Base-by-base conservation (phyloP, 176 grass and related monocot genomes). In the Hordeum marinum region DNA sequence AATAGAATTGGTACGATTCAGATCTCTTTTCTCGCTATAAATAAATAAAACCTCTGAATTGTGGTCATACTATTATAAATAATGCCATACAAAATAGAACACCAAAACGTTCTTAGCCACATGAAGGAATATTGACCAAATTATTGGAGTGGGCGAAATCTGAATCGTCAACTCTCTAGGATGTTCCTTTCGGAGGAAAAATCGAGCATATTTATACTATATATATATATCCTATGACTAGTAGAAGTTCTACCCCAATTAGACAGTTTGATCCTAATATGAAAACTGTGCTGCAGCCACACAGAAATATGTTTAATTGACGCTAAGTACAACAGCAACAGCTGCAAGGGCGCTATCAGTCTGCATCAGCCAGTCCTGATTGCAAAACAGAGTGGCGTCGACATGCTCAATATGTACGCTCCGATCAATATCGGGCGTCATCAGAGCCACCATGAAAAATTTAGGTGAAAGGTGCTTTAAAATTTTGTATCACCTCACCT, bases 401-500 rank as follows among this genome's bases (percentile, higher is more conserved):
- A 32, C 31, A 61, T 55, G 26, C 2, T 9, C 11, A 24, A 24
- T 59, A 60, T 24, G 18, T 1, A 75, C 42, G 39, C 35, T 66
- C 41, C 11, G 67, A 73, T 20, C 73, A 10, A 0, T 63, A 80
- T 31, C 67, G n/a, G 63, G 58, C 11, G 2, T 36, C 43, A 25
- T 84, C 59, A 27, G 31, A 57, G 31, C n/a, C 10, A 64, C 9
- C 76, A 21, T 63, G 84, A 7, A 20, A 81, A 36, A 32, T 60
- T 42, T 26, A 74, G 31, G 70, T 31, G 43, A n/a, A 54, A 45
- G 23, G n/a, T 31, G 10, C 23, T 81, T 31, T 75, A 75, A 21
- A 46, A 68, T 59, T 77, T 37, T 57, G 34, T 25, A 55, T 71
- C 57, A 59, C 1, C 42, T 91, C 60, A 95, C 95, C 95, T 98